Conservation (phyloP, 192 early-diverging fungal genomes). For the Backusella westeae region DNA sequence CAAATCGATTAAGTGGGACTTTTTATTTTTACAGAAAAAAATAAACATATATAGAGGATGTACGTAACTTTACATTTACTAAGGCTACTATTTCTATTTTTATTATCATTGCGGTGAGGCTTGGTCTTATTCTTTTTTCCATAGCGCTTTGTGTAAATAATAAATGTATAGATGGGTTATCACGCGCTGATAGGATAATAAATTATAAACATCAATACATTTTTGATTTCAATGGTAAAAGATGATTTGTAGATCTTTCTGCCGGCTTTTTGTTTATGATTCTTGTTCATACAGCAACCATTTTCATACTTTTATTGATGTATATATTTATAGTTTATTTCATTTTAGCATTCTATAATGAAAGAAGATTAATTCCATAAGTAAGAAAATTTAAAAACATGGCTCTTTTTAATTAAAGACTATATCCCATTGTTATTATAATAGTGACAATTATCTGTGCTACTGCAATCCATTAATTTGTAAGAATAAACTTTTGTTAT, state of each 20-base stretch:
- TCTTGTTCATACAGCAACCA: background rate
- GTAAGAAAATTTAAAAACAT: too few relatives aligned
- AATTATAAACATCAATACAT: background rate
- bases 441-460: background rate
- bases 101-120: background rate
- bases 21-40: background rate
- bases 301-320: background rate
- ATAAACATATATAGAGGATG: background rate
- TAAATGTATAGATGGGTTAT: background rate
- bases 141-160: background rate
- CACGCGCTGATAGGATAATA: background rate
- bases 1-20: background rate
- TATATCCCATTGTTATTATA: background rate
- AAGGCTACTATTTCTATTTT: background rate
- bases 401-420: background rate
- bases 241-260: background rate
- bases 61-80: background rate
- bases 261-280: background rate
- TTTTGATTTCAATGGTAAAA: background rate
- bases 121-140: background rate
- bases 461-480: background rate
- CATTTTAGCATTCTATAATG: background rate
- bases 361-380: background rate
- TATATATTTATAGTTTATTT: background rate
- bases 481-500: background rate